Evolutionary conservation across 225 moss, liverwort and hornwort genomes (phyloP).

Genomic region (Straminergon stramineum): DNA sequence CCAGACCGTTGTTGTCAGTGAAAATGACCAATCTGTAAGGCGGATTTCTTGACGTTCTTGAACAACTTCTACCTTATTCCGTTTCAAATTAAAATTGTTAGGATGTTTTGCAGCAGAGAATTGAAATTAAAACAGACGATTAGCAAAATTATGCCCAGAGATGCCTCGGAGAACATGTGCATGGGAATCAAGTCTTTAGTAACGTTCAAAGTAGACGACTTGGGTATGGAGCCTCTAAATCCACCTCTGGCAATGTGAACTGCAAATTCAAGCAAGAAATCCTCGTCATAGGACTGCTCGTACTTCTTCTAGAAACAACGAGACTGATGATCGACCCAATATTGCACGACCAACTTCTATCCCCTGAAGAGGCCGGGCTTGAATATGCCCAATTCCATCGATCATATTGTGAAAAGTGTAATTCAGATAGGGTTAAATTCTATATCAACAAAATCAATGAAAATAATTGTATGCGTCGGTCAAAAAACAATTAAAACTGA

Average conservation of each 20-base stretch:
- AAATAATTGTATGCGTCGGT: not conserved
- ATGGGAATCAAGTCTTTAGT: constrained; percentile 79
- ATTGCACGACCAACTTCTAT: not conserved
- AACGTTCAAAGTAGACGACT: constrained; percentile 49
- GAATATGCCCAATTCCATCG: not conserved
- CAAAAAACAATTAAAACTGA: not conserved
- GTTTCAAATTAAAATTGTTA: not conserved
- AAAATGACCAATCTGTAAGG: not conserved
- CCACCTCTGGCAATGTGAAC: constrained; percentile 61
- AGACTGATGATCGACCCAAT: not conserved
- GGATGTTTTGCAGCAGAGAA: not conserved
- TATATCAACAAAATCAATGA: not conserved
- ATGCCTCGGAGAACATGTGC: constrained; percentile 80
- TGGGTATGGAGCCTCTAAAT: constrained; percentile 41
- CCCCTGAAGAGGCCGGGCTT: not conserved
- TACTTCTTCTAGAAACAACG: not conserved
- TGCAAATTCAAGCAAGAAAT: constrained; percentile 11
- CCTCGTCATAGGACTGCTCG: not conserved
- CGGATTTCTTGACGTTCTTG: not conserved
- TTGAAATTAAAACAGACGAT: not conserved
- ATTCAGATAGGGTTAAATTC: not conserved
- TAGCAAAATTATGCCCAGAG: not conserved
- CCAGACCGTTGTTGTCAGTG: not conserved
- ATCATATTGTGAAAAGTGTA: not conserved
- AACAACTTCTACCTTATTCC: not conserved